phyloP scores from a whole-genome alignment of 768 basidiomycete genomes.

The Serendipita sp. region DNA sequence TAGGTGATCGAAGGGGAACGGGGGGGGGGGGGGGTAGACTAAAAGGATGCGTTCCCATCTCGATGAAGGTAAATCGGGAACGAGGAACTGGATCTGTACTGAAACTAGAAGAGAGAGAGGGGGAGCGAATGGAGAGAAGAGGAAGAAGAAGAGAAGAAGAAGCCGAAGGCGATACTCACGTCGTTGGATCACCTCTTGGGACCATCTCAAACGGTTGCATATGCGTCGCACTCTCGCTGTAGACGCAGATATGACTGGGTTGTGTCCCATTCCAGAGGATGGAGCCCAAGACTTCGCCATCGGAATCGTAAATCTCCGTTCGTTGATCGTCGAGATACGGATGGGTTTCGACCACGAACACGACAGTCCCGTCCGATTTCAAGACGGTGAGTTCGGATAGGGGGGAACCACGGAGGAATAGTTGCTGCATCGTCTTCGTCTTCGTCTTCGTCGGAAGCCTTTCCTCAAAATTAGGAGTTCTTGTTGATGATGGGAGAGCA shows the following conservation, averaged over 20 bases:
- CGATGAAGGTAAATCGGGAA: too few species aligned
- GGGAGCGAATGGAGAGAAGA: background rate
- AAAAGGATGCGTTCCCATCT: too few species aligned
- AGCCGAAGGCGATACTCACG: background rate
- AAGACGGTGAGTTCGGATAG: background rate
- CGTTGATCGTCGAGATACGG: constrained; percentile 1
- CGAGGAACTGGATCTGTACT: background rate
- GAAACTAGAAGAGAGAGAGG: background rate
- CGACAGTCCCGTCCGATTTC: background rate
- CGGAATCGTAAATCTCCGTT: background rate
- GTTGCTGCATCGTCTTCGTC: background rate
- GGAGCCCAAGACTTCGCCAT: background rate
- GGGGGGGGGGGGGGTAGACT: too few species aligned
- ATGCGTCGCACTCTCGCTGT: background rate
- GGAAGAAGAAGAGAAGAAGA: background rate
- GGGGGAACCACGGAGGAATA: background rate
- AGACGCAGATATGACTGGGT: constrained; percentile 1
- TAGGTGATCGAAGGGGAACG: too few species aligned
- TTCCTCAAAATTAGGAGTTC: too few species aligned
- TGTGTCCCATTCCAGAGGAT: constrained; percentile 3
- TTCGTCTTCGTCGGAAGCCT: too few species aligned
- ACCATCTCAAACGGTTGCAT: background rate
- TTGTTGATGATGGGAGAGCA: background rate
- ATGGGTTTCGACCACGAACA: background rate
- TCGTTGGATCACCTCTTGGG: constrained; percentile 1